Evolutionary conservation across 306 rosid genomes (phyloP).

Genomic region (Gastrolobium villosum): DNA sequence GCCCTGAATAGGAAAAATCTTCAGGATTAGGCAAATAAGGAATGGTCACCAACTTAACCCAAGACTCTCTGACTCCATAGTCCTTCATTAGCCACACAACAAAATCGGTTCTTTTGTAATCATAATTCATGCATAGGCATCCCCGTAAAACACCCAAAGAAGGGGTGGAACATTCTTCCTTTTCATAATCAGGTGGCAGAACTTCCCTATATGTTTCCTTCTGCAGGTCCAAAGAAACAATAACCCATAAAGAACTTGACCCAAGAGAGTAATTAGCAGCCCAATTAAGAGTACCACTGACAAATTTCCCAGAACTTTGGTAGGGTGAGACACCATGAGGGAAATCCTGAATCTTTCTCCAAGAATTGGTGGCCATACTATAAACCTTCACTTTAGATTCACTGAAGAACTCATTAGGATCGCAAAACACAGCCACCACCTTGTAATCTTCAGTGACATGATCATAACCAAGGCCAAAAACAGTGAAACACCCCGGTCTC

Average conservation of each 20-base stretch:
- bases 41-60: constrained; percentile 58
- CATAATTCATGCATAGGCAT: constrained; percentile 57
- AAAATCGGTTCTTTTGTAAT: constrained; percentile 53
- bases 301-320: constrained; percentile 57
- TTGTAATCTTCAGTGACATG: constrained; percentile 55
- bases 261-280: constrained; percentile 40
- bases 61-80: constrained; percentile 54
- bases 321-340: constrained; percentile 54
- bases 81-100: constrained; percentile 65
- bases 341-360: constrained; percentile 63
- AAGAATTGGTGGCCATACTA: constrained; percentile 46
- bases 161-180: constrained; percentile 58
- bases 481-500: constrained; percentile 64
- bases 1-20: constrained; percentile 59
- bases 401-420: constrained; percentile 50
- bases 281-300: constrained; percentile 63
- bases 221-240: constrained; percentile 57
- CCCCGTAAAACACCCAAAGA: constrained; percentile 53
- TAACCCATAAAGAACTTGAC: constrained; percentile 49
- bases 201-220: constrained; percentile 56
- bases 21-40: constrained; percentile 65
- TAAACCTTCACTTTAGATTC: constrained; percentile 58
- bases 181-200: constrained; percentile 61
- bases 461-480: constrained; percentile 65
- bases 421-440: constrained; percentile 63